Evolutionary conservation across 2,329 filamentous ascomycete genomes (phyloP).

Genomic region (Ambrosiella beaveri): DNA sequence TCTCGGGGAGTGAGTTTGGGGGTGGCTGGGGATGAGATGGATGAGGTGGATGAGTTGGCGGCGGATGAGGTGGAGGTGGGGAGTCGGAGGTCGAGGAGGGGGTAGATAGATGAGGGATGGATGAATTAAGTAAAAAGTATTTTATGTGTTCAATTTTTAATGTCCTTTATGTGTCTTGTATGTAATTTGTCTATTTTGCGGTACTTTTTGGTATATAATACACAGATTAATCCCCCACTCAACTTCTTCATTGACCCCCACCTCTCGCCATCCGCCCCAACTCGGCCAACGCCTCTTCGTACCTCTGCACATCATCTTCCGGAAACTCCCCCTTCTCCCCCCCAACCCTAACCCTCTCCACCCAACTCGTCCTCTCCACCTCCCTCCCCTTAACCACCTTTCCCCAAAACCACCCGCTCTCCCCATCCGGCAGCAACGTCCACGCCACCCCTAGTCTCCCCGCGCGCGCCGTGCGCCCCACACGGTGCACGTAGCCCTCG

Average conservation of each 20-base stretch:
- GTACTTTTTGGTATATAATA: background rate
- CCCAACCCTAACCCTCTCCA: constrained; percentile 28
- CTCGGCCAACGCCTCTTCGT: constrained; percentile 41
- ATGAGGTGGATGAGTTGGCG: constrained; percentile 32
- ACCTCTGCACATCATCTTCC: constrained; percentile 29
- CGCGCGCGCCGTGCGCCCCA: constrained; percentile 77
- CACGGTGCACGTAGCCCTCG: constrained; percentile 75
- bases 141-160: background rate
- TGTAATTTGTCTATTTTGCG: background rate
- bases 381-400: constrained; percentile 49
- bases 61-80: constrained; percentile 20
- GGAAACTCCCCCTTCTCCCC: constrained; percentile 24
- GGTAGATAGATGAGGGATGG: constrained; percentile 2
- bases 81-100: constrained; percentile 12
- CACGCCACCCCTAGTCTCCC: constrained; percentile 61
- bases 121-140: background rate
- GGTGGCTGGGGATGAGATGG: constrained; percentile 28
- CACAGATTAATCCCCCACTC: background rate
- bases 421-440: constrained; percentile 67
- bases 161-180: background rate
- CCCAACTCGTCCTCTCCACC: constrained; percentile 26
- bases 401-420: constrained; percentile 85
- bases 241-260: background rate
- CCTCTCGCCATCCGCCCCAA: constrained; percentile 41
- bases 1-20: constrained; percentile 20